These are phyloP conservation scores for Crotalaria pallida DNA, from an alignment of 306 rosid genomes.

Conservation along the genomic window DNA sequence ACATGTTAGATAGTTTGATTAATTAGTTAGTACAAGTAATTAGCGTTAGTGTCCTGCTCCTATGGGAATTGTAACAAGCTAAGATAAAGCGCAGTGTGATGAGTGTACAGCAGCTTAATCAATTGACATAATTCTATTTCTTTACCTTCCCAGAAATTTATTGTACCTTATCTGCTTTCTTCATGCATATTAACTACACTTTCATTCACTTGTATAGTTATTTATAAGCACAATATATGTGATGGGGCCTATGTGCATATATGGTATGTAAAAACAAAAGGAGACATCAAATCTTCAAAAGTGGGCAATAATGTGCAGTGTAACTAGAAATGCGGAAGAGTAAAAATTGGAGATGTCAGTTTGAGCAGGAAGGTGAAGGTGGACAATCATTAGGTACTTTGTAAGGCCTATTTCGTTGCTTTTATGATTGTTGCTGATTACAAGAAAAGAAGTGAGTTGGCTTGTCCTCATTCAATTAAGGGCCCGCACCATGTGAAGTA, in stretches of 20 bases:
- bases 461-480: conserved; percentile 28
- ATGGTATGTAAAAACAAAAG: neutral
- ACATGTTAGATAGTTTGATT: conserved; percentile 18
- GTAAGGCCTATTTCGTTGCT: conserved; percentile 15
- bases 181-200: neutral
- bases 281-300: conserved; percentile 10
- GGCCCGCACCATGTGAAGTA: conserved; percentile 47
- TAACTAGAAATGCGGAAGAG: neutral
- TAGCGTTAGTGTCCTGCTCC: conserved; percentile 23
- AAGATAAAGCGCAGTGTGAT: conserved; percentile 17
- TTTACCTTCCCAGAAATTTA: neutral
- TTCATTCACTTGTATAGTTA: neutral
- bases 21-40: conserved; percentile 20
- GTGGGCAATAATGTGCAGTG: conserved; percentile 24
- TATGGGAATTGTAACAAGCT: conserved; percentile 8
- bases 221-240: neutral
- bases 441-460: conserved; percentile 22
- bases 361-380: conserved; percentile 34
- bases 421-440: conserved; percentile 26
- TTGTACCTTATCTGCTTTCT: neutral
- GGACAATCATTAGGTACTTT: conserved; percentile 29
- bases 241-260: neutral
- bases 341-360: conserved; percentile 17
- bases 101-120: conserved; percentile 36
- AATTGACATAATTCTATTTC: conserved; percentile 17